phyloP scores from a whole-genome alignment of 345 rosid species.

The Carallia pectinifolia region DNA sequence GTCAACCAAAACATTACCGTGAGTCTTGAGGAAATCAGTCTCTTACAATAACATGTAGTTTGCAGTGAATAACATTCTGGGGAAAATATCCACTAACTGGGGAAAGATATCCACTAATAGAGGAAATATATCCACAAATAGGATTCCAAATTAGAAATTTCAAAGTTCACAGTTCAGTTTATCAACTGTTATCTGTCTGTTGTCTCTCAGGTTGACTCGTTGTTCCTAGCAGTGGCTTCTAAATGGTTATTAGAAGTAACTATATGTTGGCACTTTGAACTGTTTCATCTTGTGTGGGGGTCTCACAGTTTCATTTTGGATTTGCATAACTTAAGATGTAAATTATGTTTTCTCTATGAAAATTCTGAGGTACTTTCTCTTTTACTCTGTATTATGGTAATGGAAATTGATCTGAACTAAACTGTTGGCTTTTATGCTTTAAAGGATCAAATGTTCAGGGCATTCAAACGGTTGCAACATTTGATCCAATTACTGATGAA shows the following conservation, averaged over 20 bases:
- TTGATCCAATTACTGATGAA: conserved; percentile 78
- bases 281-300: too few species aligned
- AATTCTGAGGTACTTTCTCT: neutral
- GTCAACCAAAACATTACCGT: neutral
- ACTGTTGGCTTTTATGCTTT: conserved; percentile 18
- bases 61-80: neutral
- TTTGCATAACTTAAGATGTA: neutral
- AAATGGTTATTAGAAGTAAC: neutral
- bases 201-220: neutral
- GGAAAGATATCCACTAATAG: neutral
- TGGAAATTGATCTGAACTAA: conserved; percentile 1
- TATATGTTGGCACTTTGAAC: neutral
- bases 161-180: neutral
- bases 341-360: too few species aligned
- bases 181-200: neutral
- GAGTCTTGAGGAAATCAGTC: conserved; percentile 4
- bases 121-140: neutral
- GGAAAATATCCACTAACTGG: neutral
- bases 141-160: neutral
- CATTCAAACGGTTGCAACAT: conserved; percentile 83
- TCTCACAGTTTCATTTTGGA: neutral
- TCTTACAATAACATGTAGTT: neutral
- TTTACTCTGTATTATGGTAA: neutral
- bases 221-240: neutral
- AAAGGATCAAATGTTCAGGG: conserved; percentile 95